Conservation (phyloP, 2,329 filamentous ascomycete species). For the Cryoendolithus antarcticus region DNA sequence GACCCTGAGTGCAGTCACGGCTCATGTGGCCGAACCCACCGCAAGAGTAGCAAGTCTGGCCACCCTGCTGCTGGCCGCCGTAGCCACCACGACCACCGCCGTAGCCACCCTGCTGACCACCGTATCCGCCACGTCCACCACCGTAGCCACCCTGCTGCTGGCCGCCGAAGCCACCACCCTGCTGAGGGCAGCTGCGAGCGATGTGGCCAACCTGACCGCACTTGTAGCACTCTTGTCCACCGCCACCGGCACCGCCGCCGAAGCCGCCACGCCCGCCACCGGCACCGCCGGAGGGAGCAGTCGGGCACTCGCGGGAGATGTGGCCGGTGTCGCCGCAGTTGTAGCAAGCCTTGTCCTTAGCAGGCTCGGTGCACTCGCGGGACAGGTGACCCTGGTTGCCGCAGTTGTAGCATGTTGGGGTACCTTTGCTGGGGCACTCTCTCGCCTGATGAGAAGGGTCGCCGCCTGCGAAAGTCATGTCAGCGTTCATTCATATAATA, state of each 20-base stretch:
- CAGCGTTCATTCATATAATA: neutral
- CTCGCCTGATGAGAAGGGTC: slow-evolving; percentile 37
- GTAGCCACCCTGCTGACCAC: slow-evolving; percentile 31
- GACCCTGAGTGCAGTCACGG: slow-evolving; percentile 95
- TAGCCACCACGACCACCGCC: slow-evolving; percentile 37
- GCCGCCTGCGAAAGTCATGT: slow-evolving; percentile 27
- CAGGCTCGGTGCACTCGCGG: slow-evolving; percentile 80
- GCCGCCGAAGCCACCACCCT: slow-evolving; percentile 38
- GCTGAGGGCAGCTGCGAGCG: slow-evolving; percentile 74
- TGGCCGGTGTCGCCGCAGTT: slow-evolving; percentile 72
- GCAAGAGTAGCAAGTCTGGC: slow-evolving; percentile 96
- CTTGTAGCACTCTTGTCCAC: slow-evolving; percentile 63
- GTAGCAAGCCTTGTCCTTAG: slow-evolving; percentile 71
- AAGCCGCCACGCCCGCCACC: slow-evolving; percentile 30
- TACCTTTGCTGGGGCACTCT: slow-evolving; percentile 39
- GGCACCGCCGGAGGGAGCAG: slow-evolving; percentile 29
- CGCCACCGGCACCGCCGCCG: slow-evolving; percentile 32
- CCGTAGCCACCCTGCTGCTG: slow-evolving; percentile 32
- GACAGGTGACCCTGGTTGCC: slow-evolving; percentile 40
- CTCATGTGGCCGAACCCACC: slow-evolving; percentile 83
- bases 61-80: slow-evolving; percentile 30
- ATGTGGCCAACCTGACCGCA: slow-evolving; percentile 95
- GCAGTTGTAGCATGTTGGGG: slow-evolving; percentile 33
- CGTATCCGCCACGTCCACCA: slow-evolving; percentile 36
- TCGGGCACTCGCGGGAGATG: slow-evolving; percentile 75